phyloP scores from a whole-genome alignment of 177 flowering plant species.

The Vitis hybrid region DNA sequence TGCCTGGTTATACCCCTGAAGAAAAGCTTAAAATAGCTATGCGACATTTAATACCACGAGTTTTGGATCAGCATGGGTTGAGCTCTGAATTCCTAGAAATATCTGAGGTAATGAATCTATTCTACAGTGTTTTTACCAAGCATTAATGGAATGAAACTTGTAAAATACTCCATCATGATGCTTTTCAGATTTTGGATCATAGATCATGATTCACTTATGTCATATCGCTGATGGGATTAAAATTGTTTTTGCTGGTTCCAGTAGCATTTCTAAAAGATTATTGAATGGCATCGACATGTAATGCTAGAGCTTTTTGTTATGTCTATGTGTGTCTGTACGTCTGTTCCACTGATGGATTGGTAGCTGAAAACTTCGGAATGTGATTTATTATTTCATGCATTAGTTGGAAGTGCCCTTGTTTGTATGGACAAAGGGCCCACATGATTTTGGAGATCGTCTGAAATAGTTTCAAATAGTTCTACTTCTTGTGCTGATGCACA shows the following conservation, averaged over 20 bases:
- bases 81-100: constrained; percentile 74
- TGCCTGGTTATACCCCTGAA: constrained; percentile 97
- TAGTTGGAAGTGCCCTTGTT: not conserved
- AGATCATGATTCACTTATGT: too few relatives aligned
- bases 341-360: not conserved
- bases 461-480: not conserved
- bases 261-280: too few relatives aligned
- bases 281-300: too few relatives aligned
- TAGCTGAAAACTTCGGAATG: not conserved
- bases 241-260: too few relatives aligned
- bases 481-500: not conserved
- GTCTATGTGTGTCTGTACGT: not conserved
- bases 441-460: not conserved
- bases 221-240: too few relatives aligned
- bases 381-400: not conserved
- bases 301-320: not conserved
- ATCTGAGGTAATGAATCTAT: constrained; percentile 68
- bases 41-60: constrained; percentile 89
- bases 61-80: constrained; percentile 95
- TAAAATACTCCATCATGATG: not conserved
- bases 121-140: not conserved
- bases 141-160: not conserved
- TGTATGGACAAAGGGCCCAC: not conserved
- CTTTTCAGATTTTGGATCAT: not conserved
- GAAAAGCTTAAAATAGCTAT: constrained; percentile 93